These are phyloP conservation scores for Exophiala sideris DNA, from an alignment of 2,329 filamentous ascomycete genomes.

Conservation along the genomic window DNA sequence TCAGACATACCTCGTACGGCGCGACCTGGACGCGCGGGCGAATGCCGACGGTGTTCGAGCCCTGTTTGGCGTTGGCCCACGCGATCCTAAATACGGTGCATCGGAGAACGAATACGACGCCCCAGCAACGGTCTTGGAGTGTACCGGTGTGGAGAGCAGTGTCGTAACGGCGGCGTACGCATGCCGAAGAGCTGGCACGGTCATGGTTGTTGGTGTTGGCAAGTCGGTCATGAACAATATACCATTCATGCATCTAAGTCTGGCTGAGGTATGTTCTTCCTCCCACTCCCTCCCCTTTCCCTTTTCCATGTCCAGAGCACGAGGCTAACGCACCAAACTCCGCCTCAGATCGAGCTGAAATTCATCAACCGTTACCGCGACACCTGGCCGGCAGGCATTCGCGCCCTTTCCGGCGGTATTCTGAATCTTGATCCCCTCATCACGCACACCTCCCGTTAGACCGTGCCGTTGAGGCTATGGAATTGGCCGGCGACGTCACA, in stretches of 20 bases:
- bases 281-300: no score
- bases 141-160: constrained; percentile 64
- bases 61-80: constrained; percentile 46
- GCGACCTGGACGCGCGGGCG: constrained; percentile 43
- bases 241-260: constrained; percentile 64
- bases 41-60: constrained; percentile 53
- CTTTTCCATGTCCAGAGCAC: no score
- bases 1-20: constrained; percentile 54
- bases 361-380: constrained; percentile 71
- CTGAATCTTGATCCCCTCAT: constrained; percentile 61
- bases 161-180: constrained; percentile 58
- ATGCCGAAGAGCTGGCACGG: constrained; percentile 55
- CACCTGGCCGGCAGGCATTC: constrained; percentile 66
- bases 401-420: constrained; percentile 55
- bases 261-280: constrained; percentile 40
- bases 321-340: no score
- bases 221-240: constrained; percentile 61
- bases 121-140: constrained; percentile 60
- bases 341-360: constrained; percentile 58
- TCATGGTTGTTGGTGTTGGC: constrained; percentile 65
- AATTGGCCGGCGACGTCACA: constrained; percentile 50
- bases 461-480: constrained; percentile 57
- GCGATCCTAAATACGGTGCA: constrained; percentile 5
- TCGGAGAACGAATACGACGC: constrained; percentile 51
- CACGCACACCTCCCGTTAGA: constrained; percentile 63